Evolutionary conservation across 2,329 filamentous ascomycete species (phyloP), one percentile per base, ranked within the genome.

Genomic region (Chrysoporthe austroafricana): DNA sequence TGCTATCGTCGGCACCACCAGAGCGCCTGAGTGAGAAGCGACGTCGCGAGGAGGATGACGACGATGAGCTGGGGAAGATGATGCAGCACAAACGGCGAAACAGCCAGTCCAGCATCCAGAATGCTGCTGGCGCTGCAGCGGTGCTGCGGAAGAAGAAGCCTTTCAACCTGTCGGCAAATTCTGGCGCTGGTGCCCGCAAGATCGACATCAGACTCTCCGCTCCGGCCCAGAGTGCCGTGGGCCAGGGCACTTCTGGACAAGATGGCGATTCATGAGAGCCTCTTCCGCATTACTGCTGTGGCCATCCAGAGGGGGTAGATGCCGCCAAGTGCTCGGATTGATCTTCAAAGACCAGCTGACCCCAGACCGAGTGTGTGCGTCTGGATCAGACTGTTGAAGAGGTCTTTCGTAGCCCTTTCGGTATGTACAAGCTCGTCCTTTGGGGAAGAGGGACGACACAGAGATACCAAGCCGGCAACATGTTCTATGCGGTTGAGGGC

Each of bases 11-110:
- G 26, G 88, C 90, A 0, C 90, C 91, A 3, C 91, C 90, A 0
- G 93, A 97, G 78, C 87, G 93, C 64, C 80, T 97, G 21, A 91
- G 93, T 0, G 93, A 97, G 77, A 98, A 98, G 79, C 90, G 95
- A 60, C 88, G 95, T 60, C 88, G 96, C 73, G 94, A 97, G 76
- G 95, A 97, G 67, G 93, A 97, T 70, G 95, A 97, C 58, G 94
- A 97, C 66, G 94, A 97, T 71, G 93, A 95, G 74, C 81, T 98
- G n/a, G 89, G 90, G 65, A 97, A 96, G 79, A 84, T 97, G 73
- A 88, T 92, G 71, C 82, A 86, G 61, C 83, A 82, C 74, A 90
- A 90, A 75, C 84, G 88, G 52, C 85, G 88, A 48, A 89, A 86
- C 73, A 88, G 85, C 76, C 83, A 80, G 66, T 85, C 86, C 8